Evolutionary conservation across 2,329 filamentous ascomycete species (phyloP), one percentile per base, ranked within the genome.

Genomic region (Zasmidium angulare): DNA sequence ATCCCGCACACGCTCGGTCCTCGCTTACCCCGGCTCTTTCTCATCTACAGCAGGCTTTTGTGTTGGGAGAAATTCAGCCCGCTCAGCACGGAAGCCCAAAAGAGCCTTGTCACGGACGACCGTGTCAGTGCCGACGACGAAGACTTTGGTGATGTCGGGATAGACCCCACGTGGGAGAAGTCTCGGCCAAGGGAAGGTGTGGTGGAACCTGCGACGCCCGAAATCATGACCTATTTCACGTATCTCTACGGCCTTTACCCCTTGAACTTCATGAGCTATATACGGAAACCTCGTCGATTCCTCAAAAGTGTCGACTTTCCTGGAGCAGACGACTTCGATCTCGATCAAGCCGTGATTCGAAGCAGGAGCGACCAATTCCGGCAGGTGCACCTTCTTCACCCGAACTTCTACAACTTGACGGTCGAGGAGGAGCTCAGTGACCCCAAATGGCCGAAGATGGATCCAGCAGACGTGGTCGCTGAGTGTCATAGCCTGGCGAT

Each of bases 221-320:
- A 90, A 60, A 80, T 93, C 1, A 76, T 87, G 55, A 85, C 87
- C 66, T 93, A 91, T 73, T 95, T 92, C 68, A 93, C 89, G 2
- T 88, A 92, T 23, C 79, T 95, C 0, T 95, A 95, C 66, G 91
- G 90, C 0, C 77, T 95, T 3, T 95, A 93, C 64, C 90, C 90
- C 1, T 84, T 93, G 69, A 93, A 93, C 71, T 91, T 95, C 67
- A 89, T 91, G 84, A 89, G 88, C 73, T 95, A 93, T 71, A 89
- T 95, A 62, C 84, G 90, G 58, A 93, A 93, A 69, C 90, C 90
- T 2, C 86, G 91, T 66, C 85, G 88, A 63, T 93, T 89, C 69
- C 78, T 95, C 10, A 87, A 90, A 50, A 87, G 89, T 68, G 85
- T 88, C 46, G 85, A 90, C 63, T 88, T 86, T 29, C 81, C 84